Evolutionary conservation across 495 filamentous ascomycete genomes (phyloP).

Genomic region (Talaromyces thailandensis): DNA sequence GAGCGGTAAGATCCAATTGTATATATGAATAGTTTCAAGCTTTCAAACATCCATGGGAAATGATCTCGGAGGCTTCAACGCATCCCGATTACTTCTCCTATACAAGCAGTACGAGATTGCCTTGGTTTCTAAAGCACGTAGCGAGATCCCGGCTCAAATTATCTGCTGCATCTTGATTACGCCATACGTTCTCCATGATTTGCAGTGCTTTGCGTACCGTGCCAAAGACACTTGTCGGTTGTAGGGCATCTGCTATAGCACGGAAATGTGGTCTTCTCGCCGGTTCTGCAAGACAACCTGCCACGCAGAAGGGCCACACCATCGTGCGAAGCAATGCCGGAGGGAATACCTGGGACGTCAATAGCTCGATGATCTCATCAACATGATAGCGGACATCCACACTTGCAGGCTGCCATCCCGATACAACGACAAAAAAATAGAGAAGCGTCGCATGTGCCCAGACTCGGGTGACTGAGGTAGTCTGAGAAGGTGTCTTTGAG

Average conservation of each 20-base stretch:
- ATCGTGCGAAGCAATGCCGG: constrained; percentile 18
- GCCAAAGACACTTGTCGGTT: constrained; percentile 15
- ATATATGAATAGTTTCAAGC: not conserved
- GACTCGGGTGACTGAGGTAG: constrained; percentile 14
- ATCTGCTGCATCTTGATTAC: constrained; percentile 12
- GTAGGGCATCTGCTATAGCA: constrained; percentile 12
- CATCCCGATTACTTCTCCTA: constrained; percentile 11
- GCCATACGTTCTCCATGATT: constrained; percentile 21
- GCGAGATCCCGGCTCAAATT: constrained; percentile 27
- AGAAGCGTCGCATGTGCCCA: constrained; percentile 24
- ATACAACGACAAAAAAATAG: constrained; percentile 20
- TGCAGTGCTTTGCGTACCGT: constrained; percentile 15
- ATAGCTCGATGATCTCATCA: constrained; percentile 13
- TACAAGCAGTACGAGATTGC: constrained; percentile 29
- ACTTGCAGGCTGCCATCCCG: constrained; percentile 23
- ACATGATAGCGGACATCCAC: constrained; percentile 23
- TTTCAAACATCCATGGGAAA: not conserved
- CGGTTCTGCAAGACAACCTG: constrained; percentile 19
- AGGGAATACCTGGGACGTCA: constrained; percentile 11
- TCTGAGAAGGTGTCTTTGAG: constrained; percentile 5
- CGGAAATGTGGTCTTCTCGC: constrained; percentile 15
- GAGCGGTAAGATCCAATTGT: not conserved
- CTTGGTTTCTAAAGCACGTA: constrained; percentile 26
- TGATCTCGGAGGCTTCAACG: not conserved
- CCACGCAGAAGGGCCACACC: constrained; percentile 23